Evolutionary conservation across 345 rosid species (phyloP).

Genomic region (Gossypium arboreum): DNA sequence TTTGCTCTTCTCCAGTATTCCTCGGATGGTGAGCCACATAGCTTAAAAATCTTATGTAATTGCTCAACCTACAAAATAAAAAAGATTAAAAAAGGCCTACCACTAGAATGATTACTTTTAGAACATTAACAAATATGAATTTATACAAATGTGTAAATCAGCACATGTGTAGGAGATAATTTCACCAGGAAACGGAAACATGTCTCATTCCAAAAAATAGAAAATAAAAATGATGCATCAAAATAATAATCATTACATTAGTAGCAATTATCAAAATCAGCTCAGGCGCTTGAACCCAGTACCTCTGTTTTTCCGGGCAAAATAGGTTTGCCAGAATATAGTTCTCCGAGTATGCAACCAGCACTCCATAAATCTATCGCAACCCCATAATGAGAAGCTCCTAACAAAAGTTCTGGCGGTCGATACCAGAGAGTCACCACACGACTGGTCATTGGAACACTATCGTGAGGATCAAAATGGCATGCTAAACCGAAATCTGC

Average conservation of each 20-base stretch:
- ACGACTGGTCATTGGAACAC: slow-evolving; percentile 71
- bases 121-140: neutral
- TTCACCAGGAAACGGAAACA: neutral
- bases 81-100: neutral
- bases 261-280: slow-evolving; percentile 6
- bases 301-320: slow-evolving; percentile 97
- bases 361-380: slow-evolving; percentile 96
- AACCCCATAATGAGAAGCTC: slow-evolving; percentile 75
- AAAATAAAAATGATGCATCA: neutral
- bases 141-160: no score
- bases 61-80: slow-evolving; percentile 62
- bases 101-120: neutral
- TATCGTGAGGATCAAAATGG: slow-evolving; percentile 56
- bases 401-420: slow-evolving; percentile 95
- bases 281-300: neutral
- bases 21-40: slow-evolving; percentile 90
- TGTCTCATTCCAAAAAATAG: neutral
- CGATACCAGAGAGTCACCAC: slow-evolving; percentile 99
- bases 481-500: slow-evolving; percentile 96
- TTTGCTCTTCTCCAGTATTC: slow-evolving; percentile 74
- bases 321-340: slow-evolving; percentile 78
- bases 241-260: slow-evolving; percentile 6
- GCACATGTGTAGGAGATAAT: no score
- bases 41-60: slow-evolving; percentile 86
- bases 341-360: slow-evolving; percentile 94